Evolutionary conservation across 352 stramenopile genomes (phyloP).

Genomic region (Phytophthora syringae): DNA sequence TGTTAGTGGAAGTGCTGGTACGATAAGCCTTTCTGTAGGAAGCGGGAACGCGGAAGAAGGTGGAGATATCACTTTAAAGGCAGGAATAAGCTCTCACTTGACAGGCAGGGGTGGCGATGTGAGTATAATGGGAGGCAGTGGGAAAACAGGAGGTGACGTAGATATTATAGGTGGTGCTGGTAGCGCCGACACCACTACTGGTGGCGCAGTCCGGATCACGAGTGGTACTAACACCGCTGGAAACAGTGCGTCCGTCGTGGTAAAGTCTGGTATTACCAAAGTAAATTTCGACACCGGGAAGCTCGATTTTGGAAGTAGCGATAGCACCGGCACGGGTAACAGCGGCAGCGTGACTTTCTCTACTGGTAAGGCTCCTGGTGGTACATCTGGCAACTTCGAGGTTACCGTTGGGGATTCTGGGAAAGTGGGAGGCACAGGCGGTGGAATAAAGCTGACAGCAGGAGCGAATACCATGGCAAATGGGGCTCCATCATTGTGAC

Average conservation of each 20-base stretch:
- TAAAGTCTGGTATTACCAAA: constrained; percentile 32
- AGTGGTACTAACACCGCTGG: constrained; percentile 35
- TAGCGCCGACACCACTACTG: constrained; percentile 9
- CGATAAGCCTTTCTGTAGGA: constrained; percentile 32
- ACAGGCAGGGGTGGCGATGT: constrained; percentile 28
- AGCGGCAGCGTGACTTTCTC: constrained; percentile 47
- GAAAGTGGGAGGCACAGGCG: constrained; percentile 23
- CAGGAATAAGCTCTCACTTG: constrained; percentile 25
- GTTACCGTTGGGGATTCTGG: constrained; percentile 47
- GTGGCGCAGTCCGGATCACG: constrained; percentile 30
- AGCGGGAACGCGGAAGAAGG: constrained; percentile 15
- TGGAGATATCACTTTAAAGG: constrained; percentile 26
- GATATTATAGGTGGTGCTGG: constrained; percentile 39
- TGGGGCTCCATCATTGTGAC: constrained; percentile 49
- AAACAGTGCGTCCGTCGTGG: constrained; percentile 35
- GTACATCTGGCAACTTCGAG: constrained; percentile 42
- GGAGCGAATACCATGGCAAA: constrained; percentile 31
- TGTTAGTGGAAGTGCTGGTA: constrained; percentile 27
- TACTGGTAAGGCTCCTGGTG: constrained; percentile 37
- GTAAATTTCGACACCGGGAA: constrained; percentile 34
- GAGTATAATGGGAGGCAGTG: constrained; percentile 18
- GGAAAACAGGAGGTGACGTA: constrained; percentile 38
- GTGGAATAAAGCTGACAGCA: constrained; percentile 43
- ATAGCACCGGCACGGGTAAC: constrained; percentile 34
- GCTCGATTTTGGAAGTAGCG: constrained; percentile 39